Evolutionary conservation across 2,329 filamentous ascomycete species (phyloP).

Genomic region (Aspergillus calidoustus): DNA sequence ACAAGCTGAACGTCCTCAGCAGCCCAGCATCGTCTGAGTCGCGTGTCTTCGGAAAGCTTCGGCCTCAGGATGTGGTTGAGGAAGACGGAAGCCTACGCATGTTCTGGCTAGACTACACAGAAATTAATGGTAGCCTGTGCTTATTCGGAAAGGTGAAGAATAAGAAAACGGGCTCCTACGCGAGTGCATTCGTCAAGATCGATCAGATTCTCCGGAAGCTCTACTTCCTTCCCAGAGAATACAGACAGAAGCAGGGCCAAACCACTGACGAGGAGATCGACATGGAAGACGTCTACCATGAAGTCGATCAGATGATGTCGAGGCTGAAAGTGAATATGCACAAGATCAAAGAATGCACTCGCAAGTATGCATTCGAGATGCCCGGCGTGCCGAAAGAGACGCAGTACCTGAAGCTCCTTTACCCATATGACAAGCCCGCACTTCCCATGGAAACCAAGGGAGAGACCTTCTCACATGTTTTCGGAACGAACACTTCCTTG

Average conservation of each 20-base stretch:
- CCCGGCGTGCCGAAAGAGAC: constrained; percentile 83
- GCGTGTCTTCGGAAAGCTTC: constrained; percentile 74
- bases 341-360: constrained; percentile 87
- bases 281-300: constrained; percentile 87
- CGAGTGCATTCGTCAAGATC: constrained; percentile 94
- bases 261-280: constrained; percentile 77
- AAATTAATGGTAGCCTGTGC: constrained; percentile 87
- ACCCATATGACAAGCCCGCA: constrained; percentile 83
- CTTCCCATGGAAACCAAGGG: constrained; percentile 74
- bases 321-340: constrained; percentile 83
- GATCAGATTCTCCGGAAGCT: constrained; percentile 93
- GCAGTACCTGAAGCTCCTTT: constrained; percentile 93
- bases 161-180: constrained; percentile 76
- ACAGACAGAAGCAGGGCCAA: constrained; percentile 61
- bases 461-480: constrained; percentile 91
- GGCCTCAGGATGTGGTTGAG: constrained; percentile 84
- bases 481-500: constrained; percentile 88
- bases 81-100: constrained; percentile 89
- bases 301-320: constrained; percentile 87
- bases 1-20: constrained; percentile 82
- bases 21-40: constrained; percentile 68
- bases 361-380: constrained; percentile 96
- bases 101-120: constrained; percentile 97
- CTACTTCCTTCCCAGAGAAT: constrained; percentile 84
- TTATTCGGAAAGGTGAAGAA: constrained; percentile 96